phyloP scores from a whole-genome alignment of 495 filamentous ascomycete species.

The Hypoxylon cercidicola region DNA sequence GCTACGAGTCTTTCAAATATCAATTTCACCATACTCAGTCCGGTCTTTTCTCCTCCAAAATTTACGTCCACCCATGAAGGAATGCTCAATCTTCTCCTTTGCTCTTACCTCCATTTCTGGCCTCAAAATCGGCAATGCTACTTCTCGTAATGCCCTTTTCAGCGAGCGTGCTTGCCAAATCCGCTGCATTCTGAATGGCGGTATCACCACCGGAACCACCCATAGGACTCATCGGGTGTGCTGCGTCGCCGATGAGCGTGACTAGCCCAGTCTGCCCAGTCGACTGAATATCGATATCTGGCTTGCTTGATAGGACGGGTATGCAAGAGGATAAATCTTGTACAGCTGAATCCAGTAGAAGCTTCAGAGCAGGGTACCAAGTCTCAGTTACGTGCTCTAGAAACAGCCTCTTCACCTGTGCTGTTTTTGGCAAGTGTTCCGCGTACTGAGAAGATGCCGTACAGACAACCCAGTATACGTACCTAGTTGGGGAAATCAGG shows the following conservation, averaged over 20 bases:
- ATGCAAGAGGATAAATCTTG: conserved; percentile 45
- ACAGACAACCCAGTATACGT: conserved; percentile 36
- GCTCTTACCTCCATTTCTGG: conserved; percentile 44
- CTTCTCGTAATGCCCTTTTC: conserved; percentile 32
- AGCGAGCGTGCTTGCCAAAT: conserved; percentile 38
- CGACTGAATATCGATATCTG: conserved; percentile 44
- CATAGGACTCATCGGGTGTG: conserved; percentile 43
- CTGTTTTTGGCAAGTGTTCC: conserved; percentile 36
- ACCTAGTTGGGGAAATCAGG: conserved; percentile 39
- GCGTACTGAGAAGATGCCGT: conserved; percentile 30
- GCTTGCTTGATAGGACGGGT: conserved; percentile 52
- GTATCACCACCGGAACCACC: conserved; percentile 45
- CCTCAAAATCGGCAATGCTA: conserved; percentile 37
- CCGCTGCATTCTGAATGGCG: conserved; percentile 44
- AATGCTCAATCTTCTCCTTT: conserved; percentile 42
- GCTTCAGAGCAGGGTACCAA: conserved; percentile 47
- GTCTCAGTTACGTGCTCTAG: conserved; percentile 34
- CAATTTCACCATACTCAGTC: conserved; percentile 35
- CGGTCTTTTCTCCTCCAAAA: conserved; percentile 45
- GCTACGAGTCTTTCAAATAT: conserved; percentile 21
- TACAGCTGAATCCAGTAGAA: conserved; percentile 52
- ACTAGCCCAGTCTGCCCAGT: conserved; percentile 30
- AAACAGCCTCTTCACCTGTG: conserved; percentile 35
- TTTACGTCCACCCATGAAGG: conserved; percentile 42
- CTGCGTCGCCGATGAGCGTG: conserved; percentile 45